Evolutionary conservation across 2,329 filamentous ascomycete species (phyloP).

Genomic region (Exophiala sp.): DNA sequence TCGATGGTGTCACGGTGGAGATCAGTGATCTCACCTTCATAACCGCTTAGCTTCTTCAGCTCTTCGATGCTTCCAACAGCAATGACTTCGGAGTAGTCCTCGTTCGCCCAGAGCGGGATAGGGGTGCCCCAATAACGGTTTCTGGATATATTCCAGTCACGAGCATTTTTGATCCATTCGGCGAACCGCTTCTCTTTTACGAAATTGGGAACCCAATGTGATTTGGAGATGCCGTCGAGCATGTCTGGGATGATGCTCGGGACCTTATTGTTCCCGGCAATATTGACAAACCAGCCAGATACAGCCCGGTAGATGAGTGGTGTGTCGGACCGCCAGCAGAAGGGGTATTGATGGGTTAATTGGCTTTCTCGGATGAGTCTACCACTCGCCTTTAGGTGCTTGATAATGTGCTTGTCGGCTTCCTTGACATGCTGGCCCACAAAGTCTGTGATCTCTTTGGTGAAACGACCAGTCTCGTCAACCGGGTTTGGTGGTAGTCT

Average conservation of each 20-base stretch:
- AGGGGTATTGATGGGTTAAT: slow-evolving; percentile 78
- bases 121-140: slow-evolving; percentile 91
- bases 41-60: slow-evolving; percentile 74
- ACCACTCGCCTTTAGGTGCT: slow-evolving; percentile 70
- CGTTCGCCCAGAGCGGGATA: slow-evolving; percentile 79
- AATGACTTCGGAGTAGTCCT: slow-evolving; percentile 75
- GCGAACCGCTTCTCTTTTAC: slow-evolving; percentile 85
- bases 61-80: slow-evolving; percentile 78
- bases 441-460: slow-evolving; percentile 68
- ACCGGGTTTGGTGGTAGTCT: slow-evolving; percentile 77
- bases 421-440: slow-evolving; percentile 80
- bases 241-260: slow-evolving; percentile 67
- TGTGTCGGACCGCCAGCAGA: slow-evolving; percentile 83
- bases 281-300: slow-evolving; percentile 85
- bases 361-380: slow-evolving; percentile 74
- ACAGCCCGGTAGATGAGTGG: slow-evolving; percentile 87
- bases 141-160: slow-evolving; percentile 85
- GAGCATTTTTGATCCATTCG: slow-evolving; percentile 79
- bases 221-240: slow-evolving; percentile 75
- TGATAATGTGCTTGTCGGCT: slow-evolving; percentile 85
- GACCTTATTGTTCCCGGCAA: slow-evolving; percentile 52
- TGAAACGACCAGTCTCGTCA: slow-evolving; percentile 75
- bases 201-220: slow-evolving; percentile 79
- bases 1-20: slow-evolving; percentile 85
- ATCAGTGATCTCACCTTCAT: slow-evolving; percentile 71